These are phyloP conservation scores for Ogataea pilisensis DNA, from an alignment of 805 yeast species.

Conservation along the genomic window DNA sequence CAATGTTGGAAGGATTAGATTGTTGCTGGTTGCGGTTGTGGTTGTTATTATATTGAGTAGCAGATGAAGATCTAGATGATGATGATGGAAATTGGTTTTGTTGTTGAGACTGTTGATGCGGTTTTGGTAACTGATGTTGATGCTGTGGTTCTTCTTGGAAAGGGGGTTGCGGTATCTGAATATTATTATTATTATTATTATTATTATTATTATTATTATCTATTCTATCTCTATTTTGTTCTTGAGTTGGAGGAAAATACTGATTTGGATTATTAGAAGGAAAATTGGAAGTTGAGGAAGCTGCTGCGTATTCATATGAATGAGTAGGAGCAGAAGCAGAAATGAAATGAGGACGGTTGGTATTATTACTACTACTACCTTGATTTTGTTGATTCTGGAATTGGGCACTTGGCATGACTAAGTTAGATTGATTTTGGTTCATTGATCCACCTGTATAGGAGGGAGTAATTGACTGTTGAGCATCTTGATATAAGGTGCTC, in stretches of 20 bases:
- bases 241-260: conserved; percentile 7
- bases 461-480: conserved; percentile 25
- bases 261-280: conserved; percentile 5
- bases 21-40: neutral
- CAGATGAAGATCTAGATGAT: conserved; percentile 1
- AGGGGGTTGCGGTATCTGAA: conserved; percentile 4
- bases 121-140: conserved; percentile 13
- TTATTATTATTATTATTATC: too few species aligned
- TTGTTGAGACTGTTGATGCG: conserved; percentile 10
- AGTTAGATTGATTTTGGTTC: neutral
- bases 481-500: conserved; percentile 32
- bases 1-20: conserved; percentile 1
- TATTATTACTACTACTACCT: conserved; percentile 15
- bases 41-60: too few species aligned
- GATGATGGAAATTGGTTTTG: conserved; percentile 5
- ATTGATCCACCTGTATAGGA: conserved; percentile 4
- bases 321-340: conserved; percentile 29
- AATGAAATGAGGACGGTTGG: conserved; percentile 19
- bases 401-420: conserved; percentile 4
- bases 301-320: conserved; percentile 13
- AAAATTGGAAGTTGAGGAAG: conserved; percentile 15
- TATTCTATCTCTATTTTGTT: conserved; percentile 4
- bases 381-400: conserved; percentile 5
- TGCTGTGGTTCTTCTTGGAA: conserved; percentile 14
- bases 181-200: too few species aligned